Conservation (phyloP, 2,329 filamentous ascomycete genomes). For the Epichloe brachyelytri region DNA sequence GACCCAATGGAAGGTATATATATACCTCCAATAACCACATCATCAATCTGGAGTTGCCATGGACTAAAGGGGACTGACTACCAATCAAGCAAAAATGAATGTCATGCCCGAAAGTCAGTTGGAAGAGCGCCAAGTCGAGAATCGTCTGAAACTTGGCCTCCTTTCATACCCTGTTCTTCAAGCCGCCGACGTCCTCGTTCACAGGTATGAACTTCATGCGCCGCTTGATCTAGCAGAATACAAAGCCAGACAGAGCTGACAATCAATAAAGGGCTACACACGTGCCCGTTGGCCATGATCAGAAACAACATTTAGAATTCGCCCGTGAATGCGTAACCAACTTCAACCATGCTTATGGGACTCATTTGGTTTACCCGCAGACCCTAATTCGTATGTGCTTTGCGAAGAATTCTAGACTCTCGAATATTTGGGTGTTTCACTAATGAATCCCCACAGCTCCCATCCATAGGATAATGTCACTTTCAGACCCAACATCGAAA, state of each 20-base stretch:
- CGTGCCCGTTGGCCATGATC: constrained; percentile 94
- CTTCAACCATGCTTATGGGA: constrained; percentile 67
- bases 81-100: constrained; percentile 52
- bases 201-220: constrained; percentile 38
- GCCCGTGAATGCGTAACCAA: constrained; percentile 71
- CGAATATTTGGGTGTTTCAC: neutral
- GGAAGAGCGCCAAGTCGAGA: constrained; percentile 45
- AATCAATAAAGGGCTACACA: constrained; percentile 56
- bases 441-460: constrained; percentile 40
- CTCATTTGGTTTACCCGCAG: constrained; percentile 51
- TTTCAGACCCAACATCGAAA: constrained; percentile 63
- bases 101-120: constrained; percentile 44
- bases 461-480: constrained; percentile 78
- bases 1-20: constrained; percentile 89
- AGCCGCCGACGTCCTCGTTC: constrained; percentile 85
- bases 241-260: neutral
- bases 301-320: constrained; percentile 88
- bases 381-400: constrained; percentile 54
- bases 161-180: constrained; percentile 95
- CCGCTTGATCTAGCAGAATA: neutral
- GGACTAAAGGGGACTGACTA: neutral
- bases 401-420: neutral
- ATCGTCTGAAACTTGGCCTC: constrained; percentile 65
- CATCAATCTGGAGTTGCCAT: too few relatives aligned
- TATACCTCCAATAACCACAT: neutral